Conservation (phyloP, 2,329 filamentous ascomycete species). For the Corynespora cassiicola region DNA sequence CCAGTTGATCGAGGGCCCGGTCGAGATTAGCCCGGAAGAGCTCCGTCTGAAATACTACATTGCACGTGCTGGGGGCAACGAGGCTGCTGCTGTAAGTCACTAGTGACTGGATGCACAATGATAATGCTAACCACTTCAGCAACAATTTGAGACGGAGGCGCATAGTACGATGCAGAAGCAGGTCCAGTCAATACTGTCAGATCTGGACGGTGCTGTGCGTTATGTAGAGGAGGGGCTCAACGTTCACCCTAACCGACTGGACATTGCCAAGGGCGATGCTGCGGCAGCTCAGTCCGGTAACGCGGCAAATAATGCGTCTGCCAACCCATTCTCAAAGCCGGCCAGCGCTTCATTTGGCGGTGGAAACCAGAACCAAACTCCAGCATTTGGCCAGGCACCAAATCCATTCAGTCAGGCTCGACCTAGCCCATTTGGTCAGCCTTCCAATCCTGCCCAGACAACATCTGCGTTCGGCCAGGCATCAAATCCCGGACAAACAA, state of each 20-base stretch:
- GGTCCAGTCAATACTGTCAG: slow-evolving; percentile 72
- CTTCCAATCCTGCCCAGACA: slow-evolving; percentile 40
- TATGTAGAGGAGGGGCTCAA: slow-evolving; percentile 46
- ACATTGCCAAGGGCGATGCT: slow-evolving; percentile 33
- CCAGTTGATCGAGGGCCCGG: slow-evolving; percentile 82
- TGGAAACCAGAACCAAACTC: slow-evolving; percentile 20
- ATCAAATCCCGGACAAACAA: slow-evolving; percentile 41
- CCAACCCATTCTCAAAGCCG: slow-evolving; percentile 35
- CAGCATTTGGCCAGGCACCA: slow-evolving; percentile 31
- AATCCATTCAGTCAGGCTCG: slow-evolving; percentile 17
- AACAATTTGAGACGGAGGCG: slow-evolving; percentile 66
- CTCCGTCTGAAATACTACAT: slow-evolving; percentile 76
- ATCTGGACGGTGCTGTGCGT: slow-evolving; percentile 69
- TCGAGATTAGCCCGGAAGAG: slow-evolving; percentile 91
- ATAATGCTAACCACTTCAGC: no score
- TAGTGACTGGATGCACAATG: background rate
- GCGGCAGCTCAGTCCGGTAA: slow-evolving; percentile 4
- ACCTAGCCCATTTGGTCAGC: slow-evolving; percentile 47
- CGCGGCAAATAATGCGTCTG: slow-evolving; percentile 11
- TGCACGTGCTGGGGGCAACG: slow-evolving; percentile 66
- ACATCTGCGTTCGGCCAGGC: slow-evolving; percentile 47
- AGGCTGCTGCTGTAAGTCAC: slow-evolving; percentile 58
- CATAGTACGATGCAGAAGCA: slow-evolving; percentile 71
- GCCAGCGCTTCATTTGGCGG: slow-evolving; percentile 36
- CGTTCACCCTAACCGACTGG: slow-evolving; percentile 40